Evolutionary conservation across 2,329 filamentous ascomycete species (phyloP), one percentile per base, ranked within the genome.

Genomic region (Fusarium oligoseptatum): DNA sequence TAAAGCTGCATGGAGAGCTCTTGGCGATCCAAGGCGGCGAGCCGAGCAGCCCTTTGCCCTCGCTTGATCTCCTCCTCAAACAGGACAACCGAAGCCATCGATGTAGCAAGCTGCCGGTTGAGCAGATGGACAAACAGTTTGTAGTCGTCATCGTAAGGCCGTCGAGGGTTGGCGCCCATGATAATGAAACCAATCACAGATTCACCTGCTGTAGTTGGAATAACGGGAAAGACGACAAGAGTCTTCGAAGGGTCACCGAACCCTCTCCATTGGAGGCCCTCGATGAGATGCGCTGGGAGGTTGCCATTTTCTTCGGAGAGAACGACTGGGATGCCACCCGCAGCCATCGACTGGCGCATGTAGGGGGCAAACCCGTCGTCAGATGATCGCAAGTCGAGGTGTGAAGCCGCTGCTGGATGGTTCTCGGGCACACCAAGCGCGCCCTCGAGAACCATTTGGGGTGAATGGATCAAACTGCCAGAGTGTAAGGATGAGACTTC

Each of bases 11-110:
- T 89, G 0, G 93, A 94, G 4, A 97, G 87, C 77, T 95, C 92
- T 74, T 94, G 93, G 2, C 92, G 91, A 81, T 97, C 94, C 70
- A 94, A 84, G 3, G 93, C 93, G 11, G 94, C 94, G 37, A 95
- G 85, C 65, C 90, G 91, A 22, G 94, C 94, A 2, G 93, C 94
- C 76, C 87, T 88, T 81, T 95, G 92, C 1, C 93, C 92, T 70
- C 93, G 88, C 68, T 89, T 89, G 73, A 96, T 95, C 80, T 97
- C 94, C 75, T 96, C 94, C 80, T 96, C 94, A 67, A 95, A 95
- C 2, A 97, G 83, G 0, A 95, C 93, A 0, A 95, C 94, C 0
- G 93, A 95, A 1, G 94, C 94, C 81, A 96, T 88, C 0, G 93
- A 95, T 0, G 94, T 96, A 10, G 92, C 93, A 10, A 96, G 85